Percentiles rank a stretch among this genome's conserved stretches.
Conservation (phyloP, 768 basidiomycete genomes). For the Lactarius deliciosus region DNA sequence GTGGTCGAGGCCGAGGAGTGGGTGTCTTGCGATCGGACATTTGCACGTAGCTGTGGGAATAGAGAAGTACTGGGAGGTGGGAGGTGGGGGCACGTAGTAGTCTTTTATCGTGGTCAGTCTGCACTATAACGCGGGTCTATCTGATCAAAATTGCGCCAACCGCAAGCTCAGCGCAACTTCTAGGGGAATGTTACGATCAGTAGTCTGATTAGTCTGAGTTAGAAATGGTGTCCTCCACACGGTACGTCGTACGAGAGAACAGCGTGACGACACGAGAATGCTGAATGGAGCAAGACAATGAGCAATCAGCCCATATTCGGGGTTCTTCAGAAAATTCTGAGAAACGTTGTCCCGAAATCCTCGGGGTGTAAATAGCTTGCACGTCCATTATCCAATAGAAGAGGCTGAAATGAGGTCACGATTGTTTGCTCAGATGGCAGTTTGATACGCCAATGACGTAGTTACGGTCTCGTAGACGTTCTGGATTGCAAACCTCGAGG, state of each 20-base stretch:
- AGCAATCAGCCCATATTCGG: neutral
- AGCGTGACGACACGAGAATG: conserved; percentile 1
- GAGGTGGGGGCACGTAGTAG: neutral
- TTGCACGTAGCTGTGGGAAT: neutral
- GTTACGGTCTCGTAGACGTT: neutral
- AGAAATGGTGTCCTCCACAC: conserved; percentile 5
- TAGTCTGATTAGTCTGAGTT: conserved; percentile 16
- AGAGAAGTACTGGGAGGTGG: neutral
- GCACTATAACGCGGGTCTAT: neutral
- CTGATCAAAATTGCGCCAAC: neutral
- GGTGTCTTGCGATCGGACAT: neutral
- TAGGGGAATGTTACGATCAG: neutral
- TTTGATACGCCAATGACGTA: neutral
- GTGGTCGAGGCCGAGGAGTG: neutral
- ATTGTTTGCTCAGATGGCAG: neutral
- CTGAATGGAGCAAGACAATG: conserved; percentile 8
- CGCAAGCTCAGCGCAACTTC: conserved; percentile 16
- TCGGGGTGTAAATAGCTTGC: neutral
- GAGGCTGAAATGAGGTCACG: neutral
- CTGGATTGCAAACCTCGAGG: neutral
- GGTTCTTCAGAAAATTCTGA: conserved; percentile 1
- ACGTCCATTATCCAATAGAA: neutral
- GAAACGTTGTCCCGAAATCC: neutral
- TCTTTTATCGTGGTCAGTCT: conserved; percentile 8
- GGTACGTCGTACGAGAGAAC: conserved; percentile 7